phyloP scores from a whole-genome alignment of 2,329 filamentous ascomycete species.

The Exophiala xenobiotica region DNA sequence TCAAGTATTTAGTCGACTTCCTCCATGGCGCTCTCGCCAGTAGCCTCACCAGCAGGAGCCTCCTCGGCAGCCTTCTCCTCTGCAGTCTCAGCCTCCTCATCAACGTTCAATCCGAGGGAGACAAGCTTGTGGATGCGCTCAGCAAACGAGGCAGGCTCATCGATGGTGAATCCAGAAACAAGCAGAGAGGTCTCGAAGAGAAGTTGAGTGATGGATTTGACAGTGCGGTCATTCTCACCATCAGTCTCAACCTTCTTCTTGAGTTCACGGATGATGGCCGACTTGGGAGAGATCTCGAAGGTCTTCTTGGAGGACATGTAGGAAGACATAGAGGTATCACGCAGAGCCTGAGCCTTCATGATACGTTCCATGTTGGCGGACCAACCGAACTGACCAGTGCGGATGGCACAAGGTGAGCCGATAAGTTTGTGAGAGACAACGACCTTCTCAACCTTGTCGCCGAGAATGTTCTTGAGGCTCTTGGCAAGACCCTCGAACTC shows the following conservation, averaged over 20 bases:
- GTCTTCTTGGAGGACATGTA: constrained; percentile 99
- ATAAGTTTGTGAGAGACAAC: constrained; percentile 97
- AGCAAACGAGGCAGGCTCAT: constrained; percentile 95
- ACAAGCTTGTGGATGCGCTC: constrained; percentile 99
- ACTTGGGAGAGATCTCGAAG: constrained; percentile 99
- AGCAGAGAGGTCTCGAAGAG: constrained; percentile 98
- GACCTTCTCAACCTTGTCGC: constrained; percentile 99
- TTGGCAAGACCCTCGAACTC: constrained; percentile 94
- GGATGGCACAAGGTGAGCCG: constrained; percentile 93
- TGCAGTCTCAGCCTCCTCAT: constrained; percentile 78
- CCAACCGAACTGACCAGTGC: constrained; percentile 99
- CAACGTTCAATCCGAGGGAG: constrained; percentile 93
- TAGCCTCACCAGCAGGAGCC: constrained; percentile 58
- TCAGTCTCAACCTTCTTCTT: constrained; percentile 99
- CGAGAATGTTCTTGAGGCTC: constrained; percentile 97
- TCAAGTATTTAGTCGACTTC: constrained; percentile 83
- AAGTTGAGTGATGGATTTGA: constrained; percentile 98
- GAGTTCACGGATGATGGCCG: constrained; percentile 95
- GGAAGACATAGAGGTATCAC: constrained; percentile 98
- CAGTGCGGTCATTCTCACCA: constrained; percentile 96
- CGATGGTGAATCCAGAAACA: constrained; percentile 98
- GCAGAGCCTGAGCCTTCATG: constrained; percentile 99
- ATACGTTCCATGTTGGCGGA: constrained; percentile 99
- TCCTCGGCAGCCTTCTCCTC: constrained; percentile 58
- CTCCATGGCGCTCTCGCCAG: constrained; percentile 96